Base-by-base conservation (phyloP, 371 early-diverging fungal species). In the Parasitella parasitica region DNA sequence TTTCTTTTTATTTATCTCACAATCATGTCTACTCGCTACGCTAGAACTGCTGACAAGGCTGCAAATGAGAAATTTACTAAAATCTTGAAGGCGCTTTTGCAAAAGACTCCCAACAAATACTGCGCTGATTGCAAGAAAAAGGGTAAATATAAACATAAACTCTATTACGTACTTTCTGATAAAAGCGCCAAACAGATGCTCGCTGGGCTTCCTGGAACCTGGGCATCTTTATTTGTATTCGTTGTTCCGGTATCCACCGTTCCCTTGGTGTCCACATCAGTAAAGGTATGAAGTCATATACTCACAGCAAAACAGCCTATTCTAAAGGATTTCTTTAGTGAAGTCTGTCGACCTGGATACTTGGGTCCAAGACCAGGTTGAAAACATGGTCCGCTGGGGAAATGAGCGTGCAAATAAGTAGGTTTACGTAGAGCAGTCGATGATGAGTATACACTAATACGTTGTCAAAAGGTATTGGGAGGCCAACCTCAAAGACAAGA, bases 121-220 rank as follows among this genome's bases (percentile, higher is more conserved):
- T 95, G 95, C 68, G 92, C 89, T 34, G 93, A 92, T 69, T 94
- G 94, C 77, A 78, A 88, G 51, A 85, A 88, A 66, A 89, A 90
- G 80, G 92, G 92, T 89, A 72, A 53, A 7, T 13, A n/a, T 18
- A 6, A 8, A 12, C 32, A 24, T 36, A 35, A 15, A 20, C 16
- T 11, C 2, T 62, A 27, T 49, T 32, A 54, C 27, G 15, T 26
- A 22, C 2, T 54, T 38, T 12, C 26, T 16, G 22, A 20, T 38
- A 8, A 24, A 22, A 13, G 5, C 20, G 22, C 24, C 20, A 41
- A 91, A 32, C 3, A 32, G 95, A 93, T 82, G 92, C 95, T 53
- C 89, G 94, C 26, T 94, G 93, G 93, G 92, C 92, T 28, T 90
- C 90, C 27, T 93, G 91, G 90, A 93, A 93, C 70, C 72, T 94